Evolutionary conservation across 2,329 filamentous ascomycete genomes (phyloP).

Genomic region (Gnomoniopsis smithogilvyi): DNA sequence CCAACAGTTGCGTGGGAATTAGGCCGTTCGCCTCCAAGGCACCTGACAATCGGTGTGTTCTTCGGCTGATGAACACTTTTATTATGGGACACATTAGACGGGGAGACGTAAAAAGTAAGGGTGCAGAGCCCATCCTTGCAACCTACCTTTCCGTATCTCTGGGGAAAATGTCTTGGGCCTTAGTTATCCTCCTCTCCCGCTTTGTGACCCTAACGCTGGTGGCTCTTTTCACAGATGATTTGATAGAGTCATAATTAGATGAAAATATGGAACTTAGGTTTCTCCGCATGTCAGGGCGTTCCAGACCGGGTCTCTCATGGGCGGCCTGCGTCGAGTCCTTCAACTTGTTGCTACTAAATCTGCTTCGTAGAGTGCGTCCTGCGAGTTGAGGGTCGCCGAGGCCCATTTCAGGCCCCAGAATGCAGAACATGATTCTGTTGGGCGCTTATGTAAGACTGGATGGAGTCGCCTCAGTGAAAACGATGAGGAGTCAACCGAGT

Average conservation of each 20-base stretch:
- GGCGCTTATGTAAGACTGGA: background rate
- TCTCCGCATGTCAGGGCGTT: background rate
- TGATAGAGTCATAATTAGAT: background rate
- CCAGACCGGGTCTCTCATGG: background rate
- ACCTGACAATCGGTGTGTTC: background rate
- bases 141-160: background rate
- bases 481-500: no score
- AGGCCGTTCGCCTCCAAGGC: background rate
- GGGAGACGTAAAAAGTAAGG: background rate
- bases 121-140: no score
- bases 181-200: background rate
- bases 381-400: background rate
- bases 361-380: background rate
- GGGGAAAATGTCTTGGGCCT: background rate
- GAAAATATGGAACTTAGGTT: background rate
- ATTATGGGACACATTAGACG: background rate
- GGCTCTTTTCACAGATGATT: background rate
- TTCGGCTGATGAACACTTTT: background rate
- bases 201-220: background rate
- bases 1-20: background rate
- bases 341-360: background rate
- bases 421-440: background rate
- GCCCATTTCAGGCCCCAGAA: background rate
- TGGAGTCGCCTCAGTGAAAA: background rate
- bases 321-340: background rate